Evolutionary conservation across 169 alveolate species (phyloP).

Genomic region (Cryptosporidium xiaoi): DNA sequence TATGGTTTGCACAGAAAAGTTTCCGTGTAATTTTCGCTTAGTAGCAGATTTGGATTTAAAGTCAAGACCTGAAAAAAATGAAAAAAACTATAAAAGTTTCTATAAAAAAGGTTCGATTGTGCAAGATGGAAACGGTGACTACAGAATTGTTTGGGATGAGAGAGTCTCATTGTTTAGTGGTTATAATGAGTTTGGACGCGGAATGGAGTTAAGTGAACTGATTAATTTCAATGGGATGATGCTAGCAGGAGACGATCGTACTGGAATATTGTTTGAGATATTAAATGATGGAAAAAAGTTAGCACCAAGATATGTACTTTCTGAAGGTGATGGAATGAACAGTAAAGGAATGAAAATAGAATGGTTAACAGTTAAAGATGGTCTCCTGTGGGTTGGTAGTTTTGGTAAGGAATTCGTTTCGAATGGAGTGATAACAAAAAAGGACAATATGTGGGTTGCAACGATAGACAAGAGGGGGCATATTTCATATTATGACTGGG

Average conservation of each 20-base stretch:
- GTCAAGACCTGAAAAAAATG: constrained; percentile 43
- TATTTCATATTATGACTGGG: constrained; percentile 73
- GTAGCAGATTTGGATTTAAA: constrained; percentile 71
- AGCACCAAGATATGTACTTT: constrained; percentile 73
- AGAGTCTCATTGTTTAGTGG: constrained; percentile 22
- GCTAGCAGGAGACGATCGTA: constrained; percentile 78
- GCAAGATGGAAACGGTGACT: constrained; percentile 33
- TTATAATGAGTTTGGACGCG: constrained; percentile 78
- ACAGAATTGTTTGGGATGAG: constrained; percentile 31
- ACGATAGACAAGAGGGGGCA: constrained; percentile 59
- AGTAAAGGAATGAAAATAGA: constrained; percentile 80
- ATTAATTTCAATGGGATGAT: constrained; percentile 73
- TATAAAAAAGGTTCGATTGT: constrained; percentile 42
- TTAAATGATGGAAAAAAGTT: constrained; percentile 39
- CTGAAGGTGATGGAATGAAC: constrained; percentile 77
- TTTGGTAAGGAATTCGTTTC: constrained; percentile 78
- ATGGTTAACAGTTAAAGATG: constrained; percentile 76
- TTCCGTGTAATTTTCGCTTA: constrained; percentile 38
- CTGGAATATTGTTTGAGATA: constrained; percentile 77
- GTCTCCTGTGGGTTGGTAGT: constrained; percentile 76
- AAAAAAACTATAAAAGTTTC: constrained; percentile 35
- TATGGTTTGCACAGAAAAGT: constrained; percentile 9
- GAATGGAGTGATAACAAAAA: constrained; percentile 51
- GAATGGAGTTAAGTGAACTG: constrained; percentile 78
- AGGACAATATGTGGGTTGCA: constrained; percentile 77